phyloP scores from a whole-genome alignment of 176 grass and related monocot species.

The Lolium multiflorum region DNA sequence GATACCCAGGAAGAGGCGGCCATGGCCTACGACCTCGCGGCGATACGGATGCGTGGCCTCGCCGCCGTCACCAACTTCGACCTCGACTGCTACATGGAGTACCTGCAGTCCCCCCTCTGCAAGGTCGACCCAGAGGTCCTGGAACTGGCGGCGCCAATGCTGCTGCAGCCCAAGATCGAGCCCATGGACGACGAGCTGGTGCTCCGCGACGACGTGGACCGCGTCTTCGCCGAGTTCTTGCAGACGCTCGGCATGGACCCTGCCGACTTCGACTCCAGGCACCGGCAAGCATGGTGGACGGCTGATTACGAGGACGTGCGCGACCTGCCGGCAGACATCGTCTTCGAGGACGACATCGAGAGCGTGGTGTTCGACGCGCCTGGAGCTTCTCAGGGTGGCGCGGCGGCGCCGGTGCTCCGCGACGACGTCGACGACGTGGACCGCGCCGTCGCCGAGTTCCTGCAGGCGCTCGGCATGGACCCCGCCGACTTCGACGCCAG shows the following conservation, averaged over 20 bases:
- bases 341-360: constrained; percentile 63
- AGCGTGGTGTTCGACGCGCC: constrained; percentile 40
- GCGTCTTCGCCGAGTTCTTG: constrained; percentile 45
- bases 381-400: background rate
- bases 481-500: constrained; percentile 48
- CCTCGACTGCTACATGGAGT: constrained; percentile 39
- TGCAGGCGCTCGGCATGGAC: constrained; percentile 49
- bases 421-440: constrained; percentile 43
- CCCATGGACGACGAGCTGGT: background rate
- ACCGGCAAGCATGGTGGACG: background rate
- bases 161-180: background rate
- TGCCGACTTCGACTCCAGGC: constrained; percentile 47
- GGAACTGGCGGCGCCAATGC: background rate
- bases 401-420: constrained; percentile 24
- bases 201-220: constrained; percentile 43
- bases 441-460: constrained; percentile 53
- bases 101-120: constrained; percentile 13
- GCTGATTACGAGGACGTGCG: constrained; percentile 21
- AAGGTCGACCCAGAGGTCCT: background rate
- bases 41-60: constrained; percentile 55
- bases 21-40: constrained; percentile 68
- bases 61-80: constrained; percentile 73
- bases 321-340: constrained; percentile 31
- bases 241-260: constrained; percentile 47
- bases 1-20: constrained; percentile 67